Conservation (phyloP, 306 rosid genomes). For the Lupinus albus region DNA sequence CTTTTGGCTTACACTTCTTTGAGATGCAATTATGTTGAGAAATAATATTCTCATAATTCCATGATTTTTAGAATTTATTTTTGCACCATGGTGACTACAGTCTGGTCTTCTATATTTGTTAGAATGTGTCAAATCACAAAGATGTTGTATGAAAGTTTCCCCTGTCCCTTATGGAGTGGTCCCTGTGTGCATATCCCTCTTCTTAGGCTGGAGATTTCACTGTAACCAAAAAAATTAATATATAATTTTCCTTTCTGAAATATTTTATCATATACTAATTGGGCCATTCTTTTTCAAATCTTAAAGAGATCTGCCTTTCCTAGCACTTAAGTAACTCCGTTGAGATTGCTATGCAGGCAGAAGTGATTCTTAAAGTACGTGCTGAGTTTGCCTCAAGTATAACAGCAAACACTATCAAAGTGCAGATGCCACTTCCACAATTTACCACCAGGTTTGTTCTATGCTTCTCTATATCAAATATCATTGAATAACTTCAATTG, state of each 20-base stretch:
- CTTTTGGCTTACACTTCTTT: conserved; percentile 13
- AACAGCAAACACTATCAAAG: conserved; percentile 72
- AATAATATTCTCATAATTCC: conserved; percentile 14
- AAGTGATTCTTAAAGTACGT: conserved; percentile 66
- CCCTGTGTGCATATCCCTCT: no score
- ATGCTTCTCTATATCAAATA: conserved; percentile 9
- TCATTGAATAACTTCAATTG: conserved; percentile 17
- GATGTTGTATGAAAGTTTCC: no score
- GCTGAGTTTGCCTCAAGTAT: conserved; percentile 78
- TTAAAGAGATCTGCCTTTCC: conserved; percentile 11
- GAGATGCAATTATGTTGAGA: not conserved
- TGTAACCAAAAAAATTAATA: no score
- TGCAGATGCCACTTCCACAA: conserved; percentile 80
- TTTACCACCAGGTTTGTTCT: conserved; percentile 56
- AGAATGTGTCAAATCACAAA: no score
- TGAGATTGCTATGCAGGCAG: conserved; percentile 58
- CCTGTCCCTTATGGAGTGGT: no score
- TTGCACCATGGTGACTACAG: no score
- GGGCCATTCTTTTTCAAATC: conserved; percentile 33
- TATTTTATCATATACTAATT: not conserved
- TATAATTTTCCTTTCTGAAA: no score
- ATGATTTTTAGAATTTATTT: not conserved
- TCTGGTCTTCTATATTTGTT: no score
- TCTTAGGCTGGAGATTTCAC: no score
- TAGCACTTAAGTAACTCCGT: conserved; percentile 10